These are phyloP conservation scores for Larix sibirica DNA, from an alignment of 83 land plant species.

Conservation along the genomic window DNA sequence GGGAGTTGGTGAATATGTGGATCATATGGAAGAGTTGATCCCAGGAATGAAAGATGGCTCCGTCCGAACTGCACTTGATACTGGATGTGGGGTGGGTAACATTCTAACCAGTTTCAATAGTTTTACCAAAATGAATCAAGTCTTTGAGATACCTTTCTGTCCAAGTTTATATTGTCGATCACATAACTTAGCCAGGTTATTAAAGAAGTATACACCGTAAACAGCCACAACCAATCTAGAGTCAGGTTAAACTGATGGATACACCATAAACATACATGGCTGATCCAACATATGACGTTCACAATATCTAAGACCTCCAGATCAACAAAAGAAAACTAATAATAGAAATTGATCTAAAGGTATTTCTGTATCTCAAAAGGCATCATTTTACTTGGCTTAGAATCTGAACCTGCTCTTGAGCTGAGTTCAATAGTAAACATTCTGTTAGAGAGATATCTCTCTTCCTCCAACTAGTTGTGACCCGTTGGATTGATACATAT, in stretches of 20 bases:
- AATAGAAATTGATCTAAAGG: not conserved
- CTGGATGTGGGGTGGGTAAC: constrained; percentile 94
- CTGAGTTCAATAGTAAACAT: not conserved
- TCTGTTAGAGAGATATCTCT: not conserved
- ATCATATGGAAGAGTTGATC: constrained; percentile 83
- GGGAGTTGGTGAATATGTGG: constrained; percentile 87
- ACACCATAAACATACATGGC: not conserved
- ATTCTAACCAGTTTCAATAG: not conserved
- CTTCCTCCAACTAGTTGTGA: not conserved
- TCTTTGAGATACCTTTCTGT: not conserved
- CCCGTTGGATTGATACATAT: not conserved
- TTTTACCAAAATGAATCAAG: too few relatives aligned
- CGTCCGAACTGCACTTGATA: constrained; percentile 88
- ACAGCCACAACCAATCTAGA: not conserved
- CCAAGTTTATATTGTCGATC: not conserved
- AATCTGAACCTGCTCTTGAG: not conserved
- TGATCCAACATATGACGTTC: not conserved
- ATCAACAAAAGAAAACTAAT: not conserved
- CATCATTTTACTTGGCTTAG: constrained; percentile 5
- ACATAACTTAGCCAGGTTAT: not conserved
- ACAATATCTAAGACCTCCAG: not conserved
- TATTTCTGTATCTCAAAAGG: not conserved
- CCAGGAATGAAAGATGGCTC: constrained; percentile 91
- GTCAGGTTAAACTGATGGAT: not conserved
- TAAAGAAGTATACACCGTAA: not conserved